A percentile compares a stretch with the other conserved stretches of the same genome.
phyloP scores from a whole-genome alignment of 805 yeast species.

The Yarrowia sp. region DNA sequence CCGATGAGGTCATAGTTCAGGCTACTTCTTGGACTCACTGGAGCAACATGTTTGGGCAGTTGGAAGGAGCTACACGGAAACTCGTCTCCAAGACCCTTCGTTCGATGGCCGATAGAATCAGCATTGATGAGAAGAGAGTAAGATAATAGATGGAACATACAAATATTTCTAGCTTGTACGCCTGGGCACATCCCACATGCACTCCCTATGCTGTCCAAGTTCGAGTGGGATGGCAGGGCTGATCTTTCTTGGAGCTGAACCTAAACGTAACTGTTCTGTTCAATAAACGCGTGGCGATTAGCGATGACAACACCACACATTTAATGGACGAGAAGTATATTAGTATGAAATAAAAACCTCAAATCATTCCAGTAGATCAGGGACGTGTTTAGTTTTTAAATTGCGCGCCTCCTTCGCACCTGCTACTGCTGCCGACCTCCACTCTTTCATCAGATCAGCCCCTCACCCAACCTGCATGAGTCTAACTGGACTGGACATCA shows the following conservation, averaged over 20 bases:
- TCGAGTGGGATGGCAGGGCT: too few species aligned
- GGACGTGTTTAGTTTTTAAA: too few species aligned
- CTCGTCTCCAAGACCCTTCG: not conserved
- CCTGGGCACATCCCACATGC: not conserved
- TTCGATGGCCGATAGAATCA: not conserved
- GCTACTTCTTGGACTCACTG: not conserved
- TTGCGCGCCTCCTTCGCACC: not conserved
- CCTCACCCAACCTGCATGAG: constrained; percentile 5
- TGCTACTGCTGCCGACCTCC: not conserved
- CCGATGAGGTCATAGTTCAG: not conserved
- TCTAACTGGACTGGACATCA: not conserved
- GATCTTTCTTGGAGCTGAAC: not conserved
- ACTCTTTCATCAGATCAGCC: not conserved
- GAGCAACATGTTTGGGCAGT: not conserved
- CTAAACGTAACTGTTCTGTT: not conserved
- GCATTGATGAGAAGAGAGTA: not conserved
- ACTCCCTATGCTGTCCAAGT: not conserved
- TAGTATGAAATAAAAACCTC: too few species aligned
- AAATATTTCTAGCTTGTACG: too few species aligned
- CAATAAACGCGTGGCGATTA: constrained; percentile 8
- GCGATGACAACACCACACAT: not conserved
- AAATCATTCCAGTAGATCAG: too few species aligned
- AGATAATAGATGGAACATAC: not conserved
- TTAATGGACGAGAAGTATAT: not conserved
- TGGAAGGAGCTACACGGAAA: not conserved